These are phyloP conservation scores for Euphorbia tirucalli DNA, from an alignment of 345 rosid species.

Conservation along the genomic window DNA sequence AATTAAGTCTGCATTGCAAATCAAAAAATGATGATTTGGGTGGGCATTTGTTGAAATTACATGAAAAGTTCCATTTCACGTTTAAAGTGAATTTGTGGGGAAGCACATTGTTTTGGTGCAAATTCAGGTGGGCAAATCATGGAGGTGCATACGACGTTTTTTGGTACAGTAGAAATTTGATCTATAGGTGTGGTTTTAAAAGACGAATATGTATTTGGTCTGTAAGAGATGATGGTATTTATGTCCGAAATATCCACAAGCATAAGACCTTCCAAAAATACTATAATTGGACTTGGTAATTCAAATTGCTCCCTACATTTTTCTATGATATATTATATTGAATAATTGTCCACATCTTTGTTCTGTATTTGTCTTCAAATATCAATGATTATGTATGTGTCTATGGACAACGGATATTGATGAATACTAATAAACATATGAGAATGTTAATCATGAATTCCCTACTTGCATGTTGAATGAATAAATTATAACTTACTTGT, in stretches of 20 bases:
- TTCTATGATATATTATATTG: too few species aligned
- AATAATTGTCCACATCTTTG: too few species aligned
- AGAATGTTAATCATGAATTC: too few species aligned
- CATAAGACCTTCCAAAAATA: neutral
- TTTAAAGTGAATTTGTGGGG: neutral
- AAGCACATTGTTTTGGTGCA: neutral
- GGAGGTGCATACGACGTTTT: neutral
- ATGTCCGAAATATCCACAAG: neutral
- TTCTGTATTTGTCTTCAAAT: too few species aligned
- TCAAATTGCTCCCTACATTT: too few species aligned
- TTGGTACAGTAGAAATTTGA: neutral
- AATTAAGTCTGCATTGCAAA: neutral
- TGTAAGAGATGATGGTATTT: slow-evolving; percentile 8
- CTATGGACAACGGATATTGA: too few species aligned
- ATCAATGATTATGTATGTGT: too few species aligned
- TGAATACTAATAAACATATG: too few species aligned
- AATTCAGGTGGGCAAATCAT: neutral
- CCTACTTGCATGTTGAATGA: too few species aligned
- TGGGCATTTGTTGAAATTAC: neutral
- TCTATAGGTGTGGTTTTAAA: neutral
- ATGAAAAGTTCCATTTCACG: neutral
- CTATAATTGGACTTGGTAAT: neutral
- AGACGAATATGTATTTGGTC: neutral
- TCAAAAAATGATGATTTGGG: neutral
- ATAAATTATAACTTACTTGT: too few species aligned